Evolutionary conservation across 164 flowering plant genomes (phyloP).

Genomic region (Macadamia tetraphylla): DNA sequence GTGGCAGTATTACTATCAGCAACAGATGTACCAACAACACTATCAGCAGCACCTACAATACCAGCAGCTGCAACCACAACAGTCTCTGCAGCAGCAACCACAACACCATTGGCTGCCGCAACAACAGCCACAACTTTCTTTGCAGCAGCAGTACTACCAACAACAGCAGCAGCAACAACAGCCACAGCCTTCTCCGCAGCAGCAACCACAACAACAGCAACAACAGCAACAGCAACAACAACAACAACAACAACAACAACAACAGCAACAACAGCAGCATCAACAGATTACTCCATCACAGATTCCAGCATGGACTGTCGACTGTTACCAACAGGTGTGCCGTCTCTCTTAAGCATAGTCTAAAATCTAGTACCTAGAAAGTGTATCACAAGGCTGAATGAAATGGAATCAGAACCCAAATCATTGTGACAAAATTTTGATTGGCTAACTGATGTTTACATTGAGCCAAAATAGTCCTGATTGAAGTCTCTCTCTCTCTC

Average conservation of each 20-base stretch:
- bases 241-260: slow-evolving; percentile 22
- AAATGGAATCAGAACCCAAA: background rate
- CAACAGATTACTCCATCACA: slow-evolving; percentile 18
- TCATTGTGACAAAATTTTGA: background rate
- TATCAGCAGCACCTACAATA: slow-evolving; percentile 21
- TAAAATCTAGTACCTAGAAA: background rate
- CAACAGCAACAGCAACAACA: slow-evolving; percentile 22
- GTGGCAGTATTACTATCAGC: slow-evolving; percentile 67
- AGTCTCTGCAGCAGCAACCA: slow-evolving; percentile 9
- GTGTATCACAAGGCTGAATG: background rate
- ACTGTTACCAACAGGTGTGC: slow-evolving; percentile 25
- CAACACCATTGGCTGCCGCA: background rate
- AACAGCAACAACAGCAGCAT: slow-evolving; percentile 14
- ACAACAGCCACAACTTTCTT: slow-evolving; percentile 6
- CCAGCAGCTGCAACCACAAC: slow-evolving; percentile 17
- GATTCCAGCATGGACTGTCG: slow-evolving; percentile 18
- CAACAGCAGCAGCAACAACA: slow-evolving; percentile 23
- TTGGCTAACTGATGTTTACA: no score
- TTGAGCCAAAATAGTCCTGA: background rate
- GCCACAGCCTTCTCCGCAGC: slow-evolving; percentile 7
- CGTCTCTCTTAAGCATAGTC: background rate
- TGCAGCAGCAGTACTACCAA: slow-evolving; percentile 9
- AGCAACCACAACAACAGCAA: slow-evolving; percentile 17
- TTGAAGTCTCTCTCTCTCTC: background rate
- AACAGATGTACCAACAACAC: slow-evolving; percentile 43